Evolutionary conservation across 208 protist species (phyloP), one percentile per base, ranked within the genome.

Genomic region (Leishmania guyanensis): DNA sequence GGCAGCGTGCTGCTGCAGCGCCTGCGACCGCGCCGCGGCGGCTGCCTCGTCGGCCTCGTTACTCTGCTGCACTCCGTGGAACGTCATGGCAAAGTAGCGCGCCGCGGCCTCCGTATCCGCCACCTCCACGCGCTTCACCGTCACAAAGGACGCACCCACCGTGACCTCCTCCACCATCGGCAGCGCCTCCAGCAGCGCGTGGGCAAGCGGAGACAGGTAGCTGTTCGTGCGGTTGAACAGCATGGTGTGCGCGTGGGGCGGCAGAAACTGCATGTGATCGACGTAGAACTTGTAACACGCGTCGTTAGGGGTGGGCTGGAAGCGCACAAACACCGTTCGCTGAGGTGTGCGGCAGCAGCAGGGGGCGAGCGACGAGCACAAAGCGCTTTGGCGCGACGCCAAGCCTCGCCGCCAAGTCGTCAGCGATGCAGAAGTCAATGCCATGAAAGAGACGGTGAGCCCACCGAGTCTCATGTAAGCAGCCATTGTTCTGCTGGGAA

Each of bases 111-210:
- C 89, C 46, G 90, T 86, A 69, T 94, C 85, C 17, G 84, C 80
- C 72, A 85, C 78, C 65, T 93, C 90, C 5, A 96, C 93, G 22
- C 92, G 90, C 39, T 88, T 85, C 72, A 98, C 93, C 33, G 94
- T 98, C 65, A 98, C 86, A 79, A 98, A 98, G 56, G 79, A 73
- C 12, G 39, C 29, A 9, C 93, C 93, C 46, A 98, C 86, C 0
- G 94, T 96, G 22, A 98, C 94, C 83, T 96, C 94, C 88, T 98
- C 91, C 65, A 98, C 91, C 93, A 96, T 96, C 14, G 94, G 94
- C 62, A 98, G 81, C 26, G 86, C 84, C 26, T 85, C 73, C 36
- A 98, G 84, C 66, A 98, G 72, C 1, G 86, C 75, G 54, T 91
- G 87, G 17, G 94, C 94, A n/a, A 98, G 83, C 3, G 94, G 89